Evolutionary conservation across 2,329 filamentous ascomycete species (phyloP), one percentile per base, ranked within the genome.

Genomic region (Microcyclosporella mali): DNA sequence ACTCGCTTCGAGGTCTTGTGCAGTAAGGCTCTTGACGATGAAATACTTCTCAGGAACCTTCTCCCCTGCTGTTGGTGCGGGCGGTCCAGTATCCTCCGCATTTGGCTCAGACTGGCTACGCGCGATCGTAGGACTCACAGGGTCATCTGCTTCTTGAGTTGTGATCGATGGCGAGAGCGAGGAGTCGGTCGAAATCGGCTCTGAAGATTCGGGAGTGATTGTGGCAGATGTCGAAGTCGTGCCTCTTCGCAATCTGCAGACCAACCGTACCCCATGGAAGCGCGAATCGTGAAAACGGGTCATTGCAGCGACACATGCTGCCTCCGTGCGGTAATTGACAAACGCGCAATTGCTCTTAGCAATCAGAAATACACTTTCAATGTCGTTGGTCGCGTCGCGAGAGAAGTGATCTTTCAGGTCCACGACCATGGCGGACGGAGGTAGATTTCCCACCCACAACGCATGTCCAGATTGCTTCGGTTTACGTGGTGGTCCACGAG

Each of bases 271-370:
- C 0, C 86, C 83, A 56, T 90, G 81, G 56, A 95, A 95, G 43
- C 84, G 82, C 1, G 88, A 94, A 58, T 97, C 89, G 63, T 97
- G 88, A 33, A 97, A 84, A 53, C 86, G 81, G 34, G 81, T 76
- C 70, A 95, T 86, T 0, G 90, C 90, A 7, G 78, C 74, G 6
- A 77, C 68, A 60, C 88, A 95, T 4, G 81, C 79, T 2, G 72
- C 68, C 56, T 95, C 88, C 38, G 87, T 84, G 50, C 82, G 85
- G 63, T 94, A 97, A 60, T 97, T 97, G 52, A 94, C 88, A 68
- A 97, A 97, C 0, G 89, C 90, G 59, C 90, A 97, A 61, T 95
- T 95, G 63, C 89, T 95, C 64, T 95, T 95, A 0, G 89, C 90
- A 31, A 97, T 97, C 28, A 97, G 70, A 54, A 97, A 95, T 0